Evolutionary conservation across 2,329 filamentous ascomycete species (phyloP).

Genomic region (Aurifilum marmelostoma): DNA sequence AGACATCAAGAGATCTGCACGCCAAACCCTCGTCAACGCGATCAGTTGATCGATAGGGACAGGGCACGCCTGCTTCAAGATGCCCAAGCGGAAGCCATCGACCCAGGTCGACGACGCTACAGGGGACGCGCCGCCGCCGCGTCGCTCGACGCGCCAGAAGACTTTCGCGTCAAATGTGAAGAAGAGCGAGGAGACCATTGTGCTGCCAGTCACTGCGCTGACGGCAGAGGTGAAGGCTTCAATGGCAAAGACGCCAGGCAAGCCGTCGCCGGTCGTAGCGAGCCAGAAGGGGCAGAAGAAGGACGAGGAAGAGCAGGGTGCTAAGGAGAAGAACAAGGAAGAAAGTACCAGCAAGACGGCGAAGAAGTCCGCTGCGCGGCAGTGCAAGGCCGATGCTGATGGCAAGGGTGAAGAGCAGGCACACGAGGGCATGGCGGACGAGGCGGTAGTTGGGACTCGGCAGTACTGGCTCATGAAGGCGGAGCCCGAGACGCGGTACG

Average conservation of each 20-base stretch:
- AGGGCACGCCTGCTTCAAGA: neutral
- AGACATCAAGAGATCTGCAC: neutral
- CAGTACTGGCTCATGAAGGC: constrained; percentile 83
- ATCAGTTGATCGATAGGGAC: neutral
- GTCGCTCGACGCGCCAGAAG: constrained; percentile 28
- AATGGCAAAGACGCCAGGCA: neutral
- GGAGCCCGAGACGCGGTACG: constrained; percentile 83
- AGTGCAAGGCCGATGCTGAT: neutral
- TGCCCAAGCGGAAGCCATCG: constrained; percentile 26
- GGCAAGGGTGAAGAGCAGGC: neutral
- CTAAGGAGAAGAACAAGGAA: neutral
- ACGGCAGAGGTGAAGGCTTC: neutral
- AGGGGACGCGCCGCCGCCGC: constrained; percentile 17
- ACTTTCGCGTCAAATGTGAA: constrained; percentile 12
- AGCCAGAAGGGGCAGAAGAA: too few species aligned
- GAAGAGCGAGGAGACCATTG: neutral
- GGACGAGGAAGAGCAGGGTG: neutral
- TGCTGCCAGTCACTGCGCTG: neutral
- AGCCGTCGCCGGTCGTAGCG: neutral
- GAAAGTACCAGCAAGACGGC: neutral
- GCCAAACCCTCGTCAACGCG: neutral
- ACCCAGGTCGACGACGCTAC: neutral
- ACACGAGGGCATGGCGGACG: neutral
- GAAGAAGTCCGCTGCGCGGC: neutral
- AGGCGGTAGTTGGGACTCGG: constrained; percentile 19